phyloP scores from a whole-genome alignment of 441 rosid genomes.

The Isatis lusitanica region DNA sequence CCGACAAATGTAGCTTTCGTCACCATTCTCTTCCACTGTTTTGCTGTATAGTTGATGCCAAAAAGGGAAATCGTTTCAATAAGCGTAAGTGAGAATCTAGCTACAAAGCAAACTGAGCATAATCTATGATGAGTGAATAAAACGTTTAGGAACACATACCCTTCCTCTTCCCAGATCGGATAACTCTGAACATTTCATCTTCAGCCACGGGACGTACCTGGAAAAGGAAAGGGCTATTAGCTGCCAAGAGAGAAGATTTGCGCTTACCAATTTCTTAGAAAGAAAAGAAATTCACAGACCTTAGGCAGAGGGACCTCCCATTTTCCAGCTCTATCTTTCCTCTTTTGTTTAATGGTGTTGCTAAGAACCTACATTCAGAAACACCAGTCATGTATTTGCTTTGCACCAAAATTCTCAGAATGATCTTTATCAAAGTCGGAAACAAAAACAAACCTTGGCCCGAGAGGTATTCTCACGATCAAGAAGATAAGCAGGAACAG shows the following conservation, averaged over 20 bases:
- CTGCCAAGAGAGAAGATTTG: not conserved
- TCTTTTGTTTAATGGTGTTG: slow-evolving; percentile 92
- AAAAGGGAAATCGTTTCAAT: not conserved
- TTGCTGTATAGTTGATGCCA: slow-evolving; percentile 49
- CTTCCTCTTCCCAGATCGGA: slow-evolving; percentile 79
- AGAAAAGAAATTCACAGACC: slow-evolving; percentile 31
- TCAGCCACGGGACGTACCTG: slow-evolving; percentile 96
- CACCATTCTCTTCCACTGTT: slow-evolving; percentile 95
- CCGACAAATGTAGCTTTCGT: slow-evolving; percentile 86
- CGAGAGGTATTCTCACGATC: slow-evolving; percentile 85
- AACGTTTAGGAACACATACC: slow-evolving; percentile 44
- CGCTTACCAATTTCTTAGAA: not conserved
- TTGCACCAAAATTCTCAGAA: not conserved
- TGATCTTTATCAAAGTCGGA: not conserved
- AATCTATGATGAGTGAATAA: not conserved
- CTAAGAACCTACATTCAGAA: slow-evolving; percentile 59
- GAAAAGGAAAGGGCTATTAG: slow-evolving; percentile 7
- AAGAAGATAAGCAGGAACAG: slow-evolving; percentile 88
- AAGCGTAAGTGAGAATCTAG: not conserved
- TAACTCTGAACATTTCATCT: slow-evolving; percentile 93
- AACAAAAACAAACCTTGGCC: slow-evolving; percentile 58
- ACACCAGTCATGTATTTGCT: slow-evolving; percentile 10
- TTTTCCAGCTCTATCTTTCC: slow-evolving; percentile 95
- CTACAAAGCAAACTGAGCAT: not conserved
- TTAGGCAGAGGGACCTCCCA: slow-evolving; percentile 97